Evolutionary conservation across 2,329 filamentous ascomycete species (phyloP).

Genomic region (Falciphora oryzae): DNA sequence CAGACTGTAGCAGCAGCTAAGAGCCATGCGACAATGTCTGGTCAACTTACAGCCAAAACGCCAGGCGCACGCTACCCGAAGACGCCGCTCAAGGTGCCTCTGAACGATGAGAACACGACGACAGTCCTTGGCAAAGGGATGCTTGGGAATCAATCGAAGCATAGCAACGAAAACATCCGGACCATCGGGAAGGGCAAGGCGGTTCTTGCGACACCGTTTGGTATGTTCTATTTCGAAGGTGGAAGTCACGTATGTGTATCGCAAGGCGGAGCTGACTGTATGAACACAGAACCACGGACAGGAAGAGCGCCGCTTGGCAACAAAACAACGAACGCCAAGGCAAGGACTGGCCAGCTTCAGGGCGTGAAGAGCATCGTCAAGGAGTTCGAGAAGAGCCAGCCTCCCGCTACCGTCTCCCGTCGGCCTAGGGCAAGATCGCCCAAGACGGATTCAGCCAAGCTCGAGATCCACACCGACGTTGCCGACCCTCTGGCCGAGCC

Average conservation of each 20-base stretch:
- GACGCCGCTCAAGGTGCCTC: conserved; percentile 70
- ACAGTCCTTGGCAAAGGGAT: conserved; percentile 47
- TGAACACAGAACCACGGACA: conserved; percentile 50
- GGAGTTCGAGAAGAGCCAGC: conserved; percentile 57
- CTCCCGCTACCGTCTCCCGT: conserved; percentile 53
- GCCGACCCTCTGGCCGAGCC: conserved; percentile 49
- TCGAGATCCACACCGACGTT: conserved; percentile 55
- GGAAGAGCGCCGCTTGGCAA: conserved; percentile 74
- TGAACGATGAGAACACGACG: conserved; percentile 82
- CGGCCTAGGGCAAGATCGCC: conserved; percentile 52
- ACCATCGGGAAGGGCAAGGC: conserved; percentile 49
- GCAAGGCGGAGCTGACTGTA: conserved; percentile 9
- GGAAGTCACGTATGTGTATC: no score
- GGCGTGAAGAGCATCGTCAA: conserved; percentile 55
- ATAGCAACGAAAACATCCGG: conserved; percentile 51
- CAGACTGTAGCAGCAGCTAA: conserved; percentile 68
- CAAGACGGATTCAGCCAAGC: conserved; percentile 49
- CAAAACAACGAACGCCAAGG: conserved; percentile 94
- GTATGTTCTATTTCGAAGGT: conserved; percentile 40
- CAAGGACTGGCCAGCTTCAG: conserved; percentile 53
- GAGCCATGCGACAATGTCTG: conserved; percentile 44
- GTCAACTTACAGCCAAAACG: conserved; percentile 62
- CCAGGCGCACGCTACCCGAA: conserved; percentile 71
- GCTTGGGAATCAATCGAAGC: conserved; percentile 44
- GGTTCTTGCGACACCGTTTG: conserved; percentile 72